Conservation (phyloP, 176 grass and related monocot species). For the Thinopyrum elongatum region DNA sequence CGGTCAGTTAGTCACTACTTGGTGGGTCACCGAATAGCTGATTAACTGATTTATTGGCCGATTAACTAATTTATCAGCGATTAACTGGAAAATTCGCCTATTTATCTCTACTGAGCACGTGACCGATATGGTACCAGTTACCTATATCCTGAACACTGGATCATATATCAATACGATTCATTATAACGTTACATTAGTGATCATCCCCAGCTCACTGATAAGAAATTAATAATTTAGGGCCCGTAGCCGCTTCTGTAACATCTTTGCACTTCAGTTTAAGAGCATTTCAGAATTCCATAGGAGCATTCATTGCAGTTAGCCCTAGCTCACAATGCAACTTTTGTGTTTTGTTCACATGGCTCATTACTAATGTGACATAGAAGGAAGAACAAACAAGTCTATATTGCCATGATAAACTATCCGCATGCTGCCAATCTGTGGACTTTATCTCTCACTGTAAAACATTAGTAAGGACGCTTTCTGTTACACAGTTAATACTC, state of each 20-base stretch:
- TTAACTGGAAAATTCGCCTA: too few species aligned
- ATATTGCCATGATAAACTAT: background rate
- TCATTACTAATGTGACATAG: background rate
- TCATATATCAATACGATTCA: background rate
- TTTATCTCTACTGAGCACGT: too few species aligned
- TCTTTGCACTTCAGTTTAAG: slow-evolving; percentile 25
- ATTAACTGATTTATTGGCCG: too few species aligned
- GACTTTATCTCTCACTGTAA: background rate
- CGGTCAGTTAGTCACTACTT: too few species aligned
- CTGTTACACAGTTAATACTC: background rate
- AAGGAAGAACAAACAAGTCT: background rate
- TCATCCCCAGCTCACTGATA: background rate
- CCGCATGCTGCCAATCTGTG: background rate
- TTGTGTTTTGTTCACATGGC: slow-evolving; percentile 7
- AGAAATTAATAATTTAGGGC: slow-evolving; percentile 14
- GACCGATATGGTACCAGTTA: too few species aligned
- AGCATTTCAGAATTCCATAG: slow-evolving; percentile 14
- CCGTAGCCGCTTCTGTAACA: background rate
- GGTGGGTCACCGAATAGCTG: too few species aligned
- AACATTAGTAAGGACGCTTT: slow-evolving; percentile 15
- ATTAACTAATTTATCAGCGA: too few species aligned
- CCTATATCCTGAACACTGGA: too few species aligned
- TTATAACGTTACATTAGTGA: background rate
- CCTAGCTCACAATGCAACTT: background rate
- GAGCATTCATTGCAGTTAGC: slow-evolving; percentile 8